Base-by-base conservation (phyloP, 768 basidiomycete species). In the Leccinum uliginosum region DNA sequence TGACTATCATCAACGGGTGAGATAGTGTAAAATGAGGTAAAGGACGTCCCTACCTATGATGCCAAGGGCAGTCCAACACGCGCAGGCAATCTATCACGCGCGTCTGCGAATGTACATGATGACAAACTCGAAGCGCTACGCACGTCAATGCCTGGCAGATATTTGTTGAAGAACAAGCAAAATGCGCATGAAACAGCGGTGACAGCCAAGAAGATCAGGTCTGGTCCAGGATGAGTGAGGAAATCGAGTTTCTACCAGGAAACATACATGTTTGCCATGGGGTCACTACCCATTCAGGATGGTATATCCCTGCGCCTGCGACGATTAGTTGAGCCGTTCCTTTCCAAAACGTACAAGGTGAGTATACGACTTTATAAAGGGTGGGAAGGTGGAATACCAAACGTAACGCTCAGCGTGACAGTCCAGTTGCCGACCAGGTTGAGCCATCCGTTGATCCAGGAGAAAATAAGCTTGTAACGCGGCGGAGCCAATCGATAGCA, bases 361-460 rank as follows among this genome's bases (percentile, higher is more conserved):
- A 53, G 56, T 44, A 1, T 7, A 2, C 34, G 3, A 4, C 1
- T 35, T 14, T 38, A 27, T 8, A 10, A 12, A 32, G 15, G 19
- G 19, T 44, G 29, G n/a, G 30, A 34, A 0, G 2, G 21, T 29
- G 1, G 30, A 35, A 21, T 55, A 68, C 83, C 83, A 63, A 87
- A 87, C 4, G 80, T 83, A 6, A 85, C 85, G 10, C 84, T 85
- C 35, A 86, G 63, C n/a, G 82, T 80, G 55, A 83, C 76, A 0
- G 82, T 87, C 84, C 85, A 87, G 14, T 85, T 82, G 24, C 86
- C 86, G 27, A 85, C 83, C 62, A 85, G 74, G 2, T 81, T 83
- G 17, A 87, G 70, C 86, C 86, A 88, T 6, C 86, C 85, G 55
- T 83, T 83, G 48, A 87, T 80, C 81, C 85, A 87, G 15, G 81